A percentile compares a stretch with the other conserved stretches of the same genome.
phyloP scores from a whole-genome alignment of 2,329 filamentous ascomycete genomes.

The Botrytis galanthina region DNA sequence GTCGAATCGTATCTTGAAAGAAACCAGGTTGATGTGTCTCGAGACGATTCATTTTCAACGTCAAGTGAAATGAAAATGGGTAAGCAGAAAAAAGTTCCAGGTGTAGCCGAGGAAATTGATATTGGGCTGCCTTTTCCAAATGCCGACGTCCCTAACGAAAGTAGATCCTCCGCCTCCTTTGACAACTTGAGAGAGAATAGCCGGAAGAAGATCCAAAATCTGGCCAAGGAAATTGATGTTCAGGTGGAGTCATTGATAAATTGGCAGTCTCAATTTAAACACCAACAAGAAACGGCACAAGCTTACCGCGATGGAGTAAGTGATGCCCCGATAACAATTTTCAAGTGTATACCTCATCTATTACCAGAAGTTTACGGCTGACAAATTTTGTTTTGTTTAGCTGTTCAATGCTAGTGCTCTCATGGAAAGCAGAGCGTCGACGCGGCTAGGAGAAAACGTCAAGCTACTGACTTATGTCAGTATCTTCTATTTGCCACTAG shows the following conservation, averaged over 20 bases:
- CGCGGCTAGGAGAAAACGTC: background rate
- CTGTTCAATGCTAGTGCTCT: background rate
- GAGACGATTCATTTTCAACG: too few relatives aligned
- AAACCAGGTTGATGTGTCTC: too few relatives aligned
- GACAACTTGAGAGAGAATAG: too few relatives aligned
- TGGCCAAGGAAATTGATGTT: background rate
- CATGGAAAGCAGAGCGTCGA: background rate
- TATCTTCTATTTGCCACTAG: background rate
- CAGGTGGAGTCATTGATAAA: background rate
- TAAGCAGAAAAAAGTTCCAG: too few relatives aligned
- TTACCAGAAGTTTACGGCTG: accelerated
- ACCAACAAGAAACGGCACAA: background rate
- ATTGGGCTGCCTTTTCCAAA: too few relatives aligned
- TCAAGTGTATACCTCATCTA: too few relatives aligned
- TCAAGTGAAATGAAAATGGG: too few relatives aligned
- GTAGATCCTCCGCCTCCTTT: too few relatives aligned
- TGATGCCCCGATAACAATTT: accelerated
- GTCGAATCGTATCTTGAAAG: too few relatives aligned
- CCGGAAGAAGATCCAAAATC: too few relatives aligned
- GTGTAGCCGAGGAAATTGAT: too few relatives aligned
- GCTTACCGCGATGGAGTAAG: background rate
- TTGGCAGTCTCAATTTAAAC: background rate
- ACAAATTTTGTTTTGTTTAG: background rate
- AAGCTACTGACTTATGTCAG: background rate
- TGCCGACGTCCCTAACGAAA: too few relatives aligned